Percentiles rank a stretch among this genome's conserved stretches.
These are phyloP conservation scores for Ophidiomyces ophidiicola DNA, from an alignment of 2,329 filamentous ascomycete genomes.

Conservation along the genomic window DNA sequence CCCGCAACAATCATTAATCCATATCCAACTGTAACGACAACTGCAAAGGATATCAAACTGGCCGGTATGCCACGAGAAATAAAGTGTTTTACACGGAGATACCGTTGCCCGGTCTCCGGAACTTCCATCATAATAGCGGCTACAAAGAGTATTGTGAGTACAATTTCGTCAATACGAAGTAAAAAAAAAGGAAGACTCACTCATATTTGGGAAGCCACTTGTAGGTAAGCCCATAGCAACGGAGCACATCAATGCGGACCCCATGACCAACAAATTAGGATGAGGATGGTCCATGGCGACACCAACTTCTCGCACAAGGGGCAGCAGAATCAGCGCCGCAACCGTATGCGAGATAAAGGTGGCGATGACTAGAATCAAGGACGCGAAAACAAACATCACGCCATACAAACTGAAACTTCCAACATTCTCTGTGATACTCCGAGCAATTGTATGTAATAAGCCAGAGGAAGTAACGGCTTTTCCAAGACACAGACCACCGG, in stretches of 20 bases:
- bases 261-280: constrained; percentile 92
- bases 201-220: constrained; percentile 98
- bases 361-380: constrained; percentile 77
- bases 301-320: constrained; percentile 78
- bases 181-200: constrained; percentile 46
- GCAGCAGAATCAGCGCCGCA: constrained; percentile 85
- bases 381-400: constrained; percentile 73
- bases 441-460: constrained; percentile 75
- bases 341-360: constrained; percentile 98
- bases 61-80: constrained; percentile 84
- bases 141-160: constrained; percentile 26
- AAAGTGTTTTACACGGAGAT: constrained; percentile 86
- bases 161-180: constrained; percentile 1
- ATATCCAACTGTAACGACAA: constrained; percentile 83
- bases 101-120: constrained; percentile 74
- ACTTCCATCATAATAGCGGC: constrained; percentile 99
- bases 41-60: constrained; percentile 65
- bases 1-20: constrained; percentile 70
- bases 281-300: constrained; percentile 75
- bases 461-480: constrained; percentile 92
- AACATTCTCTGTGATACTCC: constrained; percentile 59
- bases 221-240: constrained; percentile 97
- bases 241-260: constrained; percentile 85
- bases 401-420: constrained; percentile 71
- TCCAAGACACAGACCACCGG: constrained; percentile 80